Evolutionary conservation across 1,284 basidiomycete genomes (phyloP), one percentile per base, ranked within the genome.

Genomic region (Ganoderma multipileum): DNA sequence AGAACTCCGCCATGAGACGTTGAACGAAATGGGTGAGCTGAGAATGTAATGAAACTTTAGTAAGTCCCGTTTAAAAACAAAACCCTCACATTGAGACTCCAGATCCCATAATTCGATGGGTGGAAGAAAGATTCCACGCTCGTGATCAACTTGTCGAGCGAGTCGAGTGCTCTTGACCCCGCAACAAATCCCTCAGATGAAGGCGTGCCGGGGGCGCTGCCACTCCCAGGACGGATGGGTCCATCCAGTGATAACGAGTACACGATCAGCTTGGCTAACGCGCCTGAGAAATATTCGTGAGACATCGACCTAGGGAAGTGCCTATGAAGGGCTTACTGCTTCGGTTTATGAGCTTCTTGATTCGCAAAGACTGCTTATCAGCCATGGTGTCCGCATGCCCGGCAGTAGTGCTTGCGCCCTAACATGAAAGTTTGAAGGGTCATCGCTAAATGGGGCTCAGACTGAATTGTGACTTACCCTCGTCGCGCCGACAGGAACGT

Each of bases 41-140:
- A 38, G 33, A 65, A 33, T 6, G n/a, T 11, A 20, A 23, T 60
- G 14, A 60, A 26, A 20, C 23, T 7, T 23, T 39, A 16, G 26
- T 12, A n/a, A 5, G 12, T 26, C 38, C 39, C 39, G 39, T 18
- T 41, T 23, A 23, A 14, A 41, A 38, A 14, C 12, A 42, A 23
- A 42, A 33, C 7, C 30, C 84, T 73, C 72, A 91, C 90, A 66
- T 81, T 78, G 61, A 86, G 73, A 6, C 91, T 90, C 91, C 92
- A 94, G 63, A 84, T 81, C 1, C 93, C 93, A 63, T 86, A 88
- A 77, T 92, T 94, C 2, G 94, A 93, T 5, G 95, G 95, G 79
- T 98, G 96, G 79, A 97, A 98, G 82, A 92, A 97, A 0, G 91
- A 92, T 79, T 99, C 98, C 7, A 94, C 95, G 71, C 95, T 97